phyloP scores from a whole-genome alignment of 768 basidiomycete species.

The Boletus pseudo-olivaceus region DNA sequence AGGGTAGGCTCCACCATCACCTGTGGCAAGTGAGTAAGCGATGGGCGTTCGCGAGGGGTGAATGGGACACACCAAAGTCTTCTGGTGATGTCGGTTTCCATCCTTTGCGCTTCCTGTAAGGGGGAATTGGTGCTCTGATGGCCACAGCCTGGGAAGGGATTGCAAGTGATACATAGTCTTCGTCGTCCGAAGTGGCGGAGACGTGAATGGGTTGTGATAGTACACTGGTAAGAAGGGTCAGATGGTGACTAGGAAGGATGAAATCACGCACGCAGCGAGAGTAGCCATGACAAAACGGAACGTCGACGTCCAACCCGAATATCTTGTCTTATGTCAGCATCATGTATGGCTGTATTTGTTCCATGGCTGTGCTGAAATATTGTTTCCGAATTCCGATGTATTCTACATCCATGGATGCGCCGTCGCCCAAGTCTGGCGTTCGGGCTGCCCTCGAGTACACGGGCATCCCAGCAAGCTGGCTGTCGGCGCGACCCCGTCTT shows the following conservation, averaged over 20 bases:
- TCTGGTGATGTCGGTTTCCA: conserved; percentile 84
- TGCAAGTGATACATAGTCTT: conserved; percentile 43
- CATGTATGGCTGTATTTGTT: conserved; percentile 22
- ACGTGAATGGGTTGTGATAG: conserved; percentile 66
- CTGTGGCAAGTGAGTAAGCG: conserved; percentile 33
- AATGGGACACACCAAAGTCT: conserved; percentile 68
- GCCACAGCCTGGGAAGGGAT: conserved; percentile 39
- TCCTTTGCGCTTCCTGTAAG: conserved; percentile 79
- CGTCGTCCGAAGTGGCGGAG: conserved; percentile 55
- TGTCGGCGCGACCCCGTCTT: conserved; percentile 78
- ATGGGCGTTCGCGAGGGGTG: not conserved
- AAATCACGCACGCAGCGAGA: conserved; percentile 65
- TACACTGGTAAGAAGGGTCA: conserved; percentile 39
- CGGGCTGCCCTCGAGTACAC: conserved; percentile 64
- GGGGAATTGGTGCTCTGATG: conserved; percentile 58
- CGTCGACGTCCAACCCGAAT: conserved; percentile 1
- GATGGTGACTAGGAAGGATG: not conserved
- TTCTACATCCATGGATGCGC: conserved; percentile 9
- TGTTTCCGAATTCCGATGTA: conserved; percentile 21
- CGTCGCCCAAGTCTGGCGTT: conserved; percentile 47
- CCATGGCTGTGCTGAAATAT: conserved; percentile 21
- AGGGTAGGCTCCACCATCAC: conserved; percentile 84
- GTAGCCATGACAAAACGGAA: conserved; percentile 47
- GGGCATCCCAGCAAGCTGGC: conserved; percentile 70
- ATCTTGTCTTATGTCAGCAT: conserved; percentile 18